Evolutionary conservation across 257 asterid species (phyloP), one percentile per base, ranked within the genome.

Genomic region (Solanum corneliomulleri): DNA sequence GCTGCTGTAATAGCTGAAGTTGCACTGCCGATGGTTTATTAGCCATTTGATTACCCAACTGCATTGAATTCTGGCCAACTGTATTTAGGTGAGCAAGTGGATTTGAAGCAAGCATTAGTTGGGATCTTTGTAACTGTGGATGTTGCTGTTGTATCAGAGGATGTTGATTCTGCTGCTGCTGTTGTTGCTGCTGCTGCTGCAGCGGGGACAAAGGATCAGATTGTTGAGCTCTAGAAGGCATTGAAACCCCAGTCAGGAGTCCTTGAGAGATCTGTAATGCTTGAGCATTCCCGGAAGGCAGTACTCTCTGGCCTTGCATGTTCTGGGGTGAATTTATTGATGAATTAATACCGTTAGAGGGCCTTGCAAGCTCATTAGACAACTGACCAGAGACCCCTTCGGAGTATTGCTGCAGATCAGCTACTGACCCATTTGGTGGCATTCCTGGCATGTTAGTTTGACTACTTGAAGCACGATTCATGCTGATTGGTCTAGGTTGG

Each of bases 261-360:
- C 96, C 99, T 90, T 97, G 98, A 86, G 98, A 94, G 89, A 94
- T 91, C 90, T 94, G 98, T 86, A 92, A 82, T 45, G 93, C 90
- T 86, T 94, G 99, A 85, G 87, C 60, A 88, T 74, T 93, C 87
- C 93, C 98, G 12, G 97, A 94, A 80, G 95, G 97, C 52, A 92
- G 91, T 94, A 93, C 91, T 86, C 98, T 91, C 12, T 87, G 84
- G 87, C 93, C 95, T 89, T 89, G 98, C 39, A 87, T 56, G 58
- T 89, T 94, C 84, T 92, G 96, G 44, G 93, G 75, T 58, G 97
- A 85, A 88, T 87, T 89, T n/a, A 88, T 60, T 29, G 93, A 86
- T 62, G 89, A 88, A 89, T 89, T 92, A 85, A 91, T 91, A 88
- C 89, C 87, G 78, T 71, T 91, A 86, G 92, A 87, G 71, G 96